phyloP scores from a whole-genome alignment of 176 grass and related monocot species.

The Paspalum notatum region DNA sequence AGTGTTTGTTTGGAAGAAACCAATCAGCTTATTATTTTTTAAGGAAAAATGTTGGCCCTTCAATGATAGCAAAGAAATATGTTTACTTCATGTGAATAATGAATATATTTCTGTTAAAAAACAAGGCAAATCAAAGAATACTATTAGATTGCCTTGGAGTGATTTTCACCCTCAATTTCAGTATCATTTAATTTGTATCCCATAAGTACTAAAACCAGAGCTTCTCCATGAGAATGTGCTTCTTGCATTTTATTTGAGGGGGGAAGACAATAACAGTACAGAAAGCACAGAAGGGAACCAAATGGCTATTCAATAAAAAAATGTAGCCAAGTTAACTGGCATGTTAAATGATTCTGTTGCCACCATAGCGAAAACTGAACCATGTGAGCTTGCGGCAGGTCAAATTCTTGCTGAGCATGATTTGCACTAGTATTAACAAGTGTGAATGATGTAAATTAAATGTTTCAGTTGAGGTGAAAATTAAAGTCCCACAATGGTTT shows the following conservation, averaged over 20 bases:
- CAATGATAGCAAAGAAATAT: not conserved
- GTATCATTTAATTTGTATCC: not conserved
- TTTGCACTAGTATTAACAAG: not conserved
- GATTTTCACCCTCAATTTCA: not conserved
- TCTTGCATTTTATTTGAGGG: not conserved
- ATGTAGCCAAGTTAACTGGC: not conserved
- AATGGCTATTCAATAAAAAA: not conserved
- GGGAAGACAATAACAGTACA: not conserved
- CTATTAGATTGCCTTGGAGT: not conserved
- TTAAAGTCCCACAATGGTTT: not conserved
- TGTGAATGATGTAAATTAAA: not conserved
- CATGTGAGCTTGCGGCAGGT: not conserved
- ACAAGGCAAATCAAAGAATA: not conserved
- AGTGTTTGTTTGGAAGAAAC: constrained; percentile 15
- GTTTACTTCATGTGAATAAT: constrained; percentile 11
- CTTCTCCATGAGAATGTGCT: not conserved
- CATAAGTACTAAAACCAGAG: not conserved
- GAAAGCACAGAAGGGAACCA: not conserved
- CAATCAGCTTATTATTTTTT: constrained; percentile 7
- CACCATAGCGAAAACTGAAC: not conserved
- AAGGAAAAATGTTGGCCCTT: not conserved
- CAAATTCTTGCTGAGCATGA: not conserved
- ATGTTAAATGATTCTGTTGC: not conserved
- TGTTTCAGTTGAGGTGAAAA: not conserved
- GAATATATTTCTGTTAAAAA: not conserved